Evolutionary conservation across 2,329 filamentous ascomycete species (phyloP), one percentile per base, ranked within the genome.

Genomic region (Calonectria multiphialidica): DNA sequence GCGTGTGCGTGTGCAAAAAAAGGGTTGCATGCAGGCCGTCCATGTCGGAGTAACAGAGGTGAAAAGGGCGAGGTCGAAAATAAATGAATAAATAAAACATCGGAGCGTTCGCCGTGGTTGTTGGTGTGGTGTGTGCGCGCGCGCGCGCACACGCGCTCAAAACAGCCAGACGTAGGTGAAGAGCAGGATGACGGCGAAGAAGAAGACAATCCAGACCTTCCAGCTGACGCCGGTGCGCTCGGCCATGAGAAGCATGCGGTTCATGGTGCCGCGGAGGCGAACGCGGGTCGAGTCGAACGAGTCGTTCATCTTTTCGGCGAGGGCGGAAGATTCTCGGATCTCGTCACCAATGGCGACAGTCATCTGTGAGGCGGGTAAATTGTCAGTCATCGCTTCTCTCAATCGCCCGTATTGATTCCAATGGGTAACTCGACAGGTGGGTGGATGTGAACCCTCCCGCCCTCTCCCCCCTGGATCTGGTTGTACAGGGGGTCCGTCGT

Each of bases 261-360:
- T 98, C 97, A 99, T 98, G 21, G 97, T 98, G 66, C 96, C 95
- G 53, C 93, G 90, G 74, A 99, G 87, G 75, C 94, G 91, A 65
- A 95, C 86, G 40, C 96, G 88, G 66, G 96, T 97, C 79, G 90
- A 92, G 82, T 98, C 96, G 82, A 98, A 99, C 6, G 92, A 90
- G 81, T 98, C 95, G 84, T 98, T 98, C 93, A 99, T 98, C 85
- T 95, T 96, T 79, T 98, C 95, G 2, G 95, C 94, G 5, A 98
- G 89, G 2, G 94, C 93, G 2, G 95, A 94, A 16, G 94, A 97
- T 75, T 98, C 94, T 78, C 96, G 91, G 80, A 98, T 98, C 85
- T 98, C 97, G 81, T 97, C 95, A 75, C 97, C 97, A 77, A 99
- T 99, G 6, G 96, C 95, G 44, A 95, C 86, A 1, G 96, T 98